Conservation (phyloP, 345 rosid species). For the Arabis alpina region DNA sequence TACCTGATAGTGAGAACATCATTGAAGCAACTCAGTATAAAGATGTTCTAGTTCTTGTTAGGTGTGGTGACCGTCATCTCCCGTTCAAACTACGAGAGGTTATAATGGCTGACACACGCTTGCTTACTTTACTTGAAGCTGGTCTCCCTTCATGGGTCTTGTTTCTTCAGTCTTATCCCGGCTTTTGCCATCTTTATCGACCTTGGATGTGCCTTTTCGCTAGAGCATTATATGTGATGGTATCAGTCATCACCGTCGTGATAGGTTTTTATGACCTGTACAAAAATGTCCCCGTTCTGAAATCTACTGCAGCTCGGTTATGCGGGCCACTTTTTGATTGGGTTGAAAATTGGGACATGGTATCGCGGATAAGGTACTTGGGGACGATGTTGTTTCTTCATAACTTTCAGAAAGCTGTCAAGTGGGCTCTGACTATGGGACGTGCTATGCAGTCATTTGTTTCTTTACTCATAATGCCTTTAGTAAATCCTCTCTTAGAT, state of each 20-base stretch:
- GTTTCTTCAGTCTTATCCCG: slow-evolving; percentile 97
- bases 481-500: slow-evolving; percentile 58
- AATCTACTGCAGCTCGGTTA: slow-evolving; percentile 82
- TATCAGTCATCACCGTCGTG: slow-evolving; percentile 78
- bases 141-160: slow-evolving; percentile 99
- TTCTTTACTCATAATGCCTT: slow-evolving; percentile 61
- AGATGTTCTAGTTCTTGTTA: slow-evolving; percentile 76
- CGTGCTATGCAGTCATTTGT: slow-evolving; percentile 65
- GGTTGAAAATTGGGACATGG: slow-evolving; percentile 99
- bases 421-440: slow-evolving; percentile 60
- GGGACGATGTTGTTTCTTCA: slow-evolving; percentile 98
- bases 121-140: slow-evolving; percentile 90
- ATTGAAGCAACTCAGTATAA: slow-evolving; percentile 61
- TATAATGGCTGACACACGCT: slow-evolving; percentile 72
- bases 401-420: slow-evolving; percentile 83
- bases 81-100: slow-evolving; percentile 79
- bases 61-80: slow-evolving; percentile 77
- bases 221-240: slow-evolving; percentile 77
- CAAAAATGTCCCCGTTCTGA: slow-evolving; percentile 96
- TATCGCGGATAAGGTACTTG: slow-evolving; percentile 86
- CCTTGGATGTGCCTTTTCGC: slow-evolving; percentile 99
- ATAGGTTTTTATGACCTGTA: slow-evolving; percentile 95
- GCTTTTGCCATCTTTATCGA: slow-evolving; percentile 84
- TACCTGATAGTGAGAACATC: slow-evolving; percentile 49
- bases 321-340: slow-evolving; percentile 94